Evolutionary conservation across 2,329 filamentous ascomycete species (phyloP).

Genomic region (Aspergillus costaricaensis): DNA sequence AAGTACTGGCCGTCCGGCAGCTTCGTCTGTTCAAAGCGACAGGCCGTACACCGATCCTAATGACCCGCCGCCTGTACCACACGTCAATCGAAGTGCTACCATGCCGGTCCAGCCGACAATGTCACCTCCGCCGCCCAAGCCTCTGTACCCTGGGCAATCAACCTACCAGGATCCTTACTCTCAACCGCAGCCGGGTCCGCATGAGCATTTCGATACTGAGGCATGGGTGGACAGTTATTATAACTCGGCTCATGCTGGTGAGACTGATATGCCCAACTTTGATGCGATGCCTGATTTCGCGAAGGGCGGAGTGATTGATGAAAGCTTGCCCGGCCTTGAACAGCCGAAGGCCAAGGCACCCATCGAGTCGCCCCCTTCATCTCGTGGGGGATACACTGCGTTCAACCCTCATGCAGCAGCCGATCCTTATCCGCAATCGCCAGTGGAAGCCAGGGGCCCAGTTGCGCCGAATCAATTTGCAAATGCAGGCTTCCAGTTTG

Average conservation of each 20-base stretch:
- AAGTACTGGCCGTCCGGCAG: conserved; percentile 27
- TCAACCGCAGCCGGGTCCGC: conserved; percentile 18
- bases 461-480: conserved; percentile 38
- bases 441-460: conserved; percentile 46
- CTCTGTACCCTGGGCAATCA: conserved; percentile 39
- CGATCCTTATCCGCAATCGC: conserved; percentile 44
- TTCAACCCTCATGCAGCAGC: conserved; percentile 37
- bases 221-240: conserved; percentile 55
- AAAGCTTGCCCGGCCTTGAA: conserved; percentile 38
- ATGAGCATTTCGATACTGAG: conserved; percentile 30
- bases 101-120: conserved; percentile 33
- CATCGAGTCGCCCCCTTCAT: conserved; percentile 19
- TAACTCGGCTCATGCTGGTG: conserved; percentile 49
- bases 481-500: conserved; percentile 67
- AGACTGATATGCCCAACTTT: conserved; percentile 66
- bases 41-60: conserved; percentile 31
- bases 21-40: conserved; percentile 21
- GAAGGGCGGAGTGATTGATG: conserved; percentile 31
- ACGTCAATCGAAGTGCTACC: conserved; percentile 40
- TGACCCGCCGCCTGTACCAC: conserved; percentile 30
- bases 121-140: conserved; percentile 20
- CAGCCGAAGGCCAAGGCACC: conserved; percentile 31
- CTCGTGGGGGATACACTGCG: conserved; percentile 35
- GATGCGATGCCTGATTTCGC: conserved; percentile 53
- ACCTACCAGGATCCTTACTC: conserved; percentile 36